Conservation (phyloP, 2,329 filamentous ascomycete species). For the Dichotomopilus funicola region DNA sequence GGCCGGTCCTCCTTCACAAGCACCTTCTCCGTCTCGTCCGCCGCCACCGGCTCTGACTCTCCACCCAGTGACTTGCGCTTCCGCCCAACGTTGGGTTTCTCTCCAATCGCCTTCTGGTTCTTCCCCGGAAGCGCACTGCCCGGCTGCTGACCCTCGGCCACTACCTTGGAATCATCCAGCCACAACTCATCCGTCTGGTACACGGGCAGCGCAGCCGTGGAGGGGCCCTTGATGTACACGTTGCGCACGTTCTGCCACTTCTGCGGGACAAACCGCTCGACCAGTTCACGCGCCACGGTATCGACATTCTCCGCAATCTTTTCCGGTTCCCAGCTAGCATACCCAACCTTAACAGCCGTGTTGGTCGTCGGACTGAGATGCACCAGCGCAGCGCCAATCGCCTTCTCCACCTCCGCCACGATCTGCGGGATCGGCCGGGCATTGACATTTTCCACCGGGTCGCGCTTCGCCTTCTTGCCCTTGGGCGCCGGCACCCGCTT, state of each 20-base stretch:
- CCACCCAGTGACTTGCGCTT: slow-evolving; percentile 48
- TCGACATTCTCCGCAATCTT: slow-evolving; percentile 76
- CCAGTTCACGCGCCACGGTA: slow-evolving; percentile 60
- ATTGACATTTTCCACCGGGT: slow-evolving; percentile 29
- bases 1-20: slow-evolving; percentile 28
- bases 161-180: slow-evolving; percentile 69
- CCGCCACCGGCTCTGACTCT: slow-evolving; percentile 18
- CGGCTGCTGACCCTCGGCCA: slow-evolving; percentile 48
- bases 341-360: slow-evolving; percentile 73
- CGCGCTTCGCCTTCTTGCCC: slow-evolving; percentile 38
- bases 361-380: slow-evolving; percentile 65
- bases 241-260: slow-evolving; percentile 81
- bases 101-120: slow-evolving; percentile 26
- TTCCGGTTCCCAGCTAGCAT: slow-evolving; percentile 65
- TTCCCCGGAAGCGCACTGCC: slow-evolving; percentile 37
- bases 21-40: slow-evolving; percentile 21
- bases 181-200: slow-evolving; percentile 92
- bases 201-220: slow-evolving; percentile 84
- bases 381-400: slow-evolving; percentile 70
- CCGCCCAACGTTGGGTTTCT: slow-evolving; percentile 58
- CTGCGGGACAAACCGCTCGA: slow-evolving; percentile 74
- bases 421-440: slow-evolving; percentile 57
- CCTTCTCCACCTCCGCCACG: slow-evolving; percentile 73
- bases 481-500: slow-evolving; percentile 54
- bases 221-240: slow-evolving; percentile 84